These are phyloP conservation scores for Dimargaris cristalligena DNA, from an alignment of 192 early-diverging fungal species.

Conservation along the genomic window DNA sequence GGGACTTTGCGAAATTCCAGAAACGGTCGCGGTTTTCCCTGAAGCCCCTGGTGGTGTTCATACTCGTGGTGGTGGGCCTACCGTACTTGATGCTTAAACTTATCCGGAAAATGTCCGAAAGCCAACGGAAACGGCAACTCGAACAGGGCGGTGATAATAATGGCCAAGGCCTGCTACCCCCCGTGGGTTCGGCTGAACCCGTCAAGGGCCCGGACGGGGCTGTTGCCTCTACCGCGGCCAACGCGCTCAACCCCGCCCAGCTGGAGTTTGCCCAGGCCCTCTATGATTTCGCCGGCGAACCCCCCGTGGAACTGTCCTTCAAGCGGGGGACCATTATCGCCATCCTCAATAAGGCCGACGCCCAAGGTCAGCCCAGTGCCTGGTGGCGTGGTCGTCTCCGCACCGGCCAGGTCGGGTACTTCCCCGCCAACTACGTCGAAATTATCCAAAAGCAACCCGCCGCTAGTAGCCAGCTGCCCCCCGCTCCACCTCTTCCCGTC, in stretches of 20 bases:
- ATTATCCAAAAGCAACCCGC: slow-evolving; percentile 49
- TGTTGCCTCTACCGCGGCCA: slow-evolving; percentile 11
- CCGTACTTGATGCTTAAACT: slow-evolving; percentile 86
- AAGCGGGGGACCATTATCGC: slow-evolving; percentile 79
- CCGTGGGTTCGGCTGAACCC: background rate
- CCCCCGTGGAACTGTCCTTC: slow-evolving; percentile 67
- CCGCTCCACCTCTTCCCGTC: too few species aligned
- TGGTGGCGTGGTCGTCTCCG: slow-evolving; percentile 89
- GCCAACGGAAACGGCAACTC: slow-evolving; percentile 22
- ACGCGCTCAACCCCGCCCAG: slow-evolving; percentile 13
- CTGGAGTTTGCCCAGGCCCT: slow-evolving; percentile 81
- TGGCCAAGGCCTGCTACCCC: background rate
- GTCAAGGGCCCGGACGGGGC: slow-evolving; percentile 19
- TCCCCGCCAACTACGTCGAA: slow-evolving; percentile 86
- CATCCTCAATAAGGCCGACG: slow-evolving; percentile 66
- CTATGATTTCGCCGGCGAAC: slow-evolving; percentile 65
- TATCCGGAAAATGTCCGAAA: slow-evolving; percentile 50
- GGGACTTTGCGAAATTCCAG: slow-evolving; percentile 60
- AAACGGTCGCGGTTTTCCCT: slow-evolving; percentile 40
- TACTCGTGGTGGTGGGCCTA: slow-evolving; percentile 71
- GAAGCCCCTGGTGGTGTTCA: slow-evolving; percentile 64
- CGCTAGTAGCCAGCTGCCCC: too few species aligned
- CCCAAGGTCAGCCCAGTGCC: slow-evolving; percentile 48
- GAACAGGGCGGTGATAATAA: background rate
- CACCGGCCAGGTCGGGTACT: slow-evolving; percentile 67